Percentiles rank a stretch among this genome's conserved stretches.
phyloP scores from a whole-genome alignment of 306 rosid species.

The Luffa aegyptiaca region DNA sequence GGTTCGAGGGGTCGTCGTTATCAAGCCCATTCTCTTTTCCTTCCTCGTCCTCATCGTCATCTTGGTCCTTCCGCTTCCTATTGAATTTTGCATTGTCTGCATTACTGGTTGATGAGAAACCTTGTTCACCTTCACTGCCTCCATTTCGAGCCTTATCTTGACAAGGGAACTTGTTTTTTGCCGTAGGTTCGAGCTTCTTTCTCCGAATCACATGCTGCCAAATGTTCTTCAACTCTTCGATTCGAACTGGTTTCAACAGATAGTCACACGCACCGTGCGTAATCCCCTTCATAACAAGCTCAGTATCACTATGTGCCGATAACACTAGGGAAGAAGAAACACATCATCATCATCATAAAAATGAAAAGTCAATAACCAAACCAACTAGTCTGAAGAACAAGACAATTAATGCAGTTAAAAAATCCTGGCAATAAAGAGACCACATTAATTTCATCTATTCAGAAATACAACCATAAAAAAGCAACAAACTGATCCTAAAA shows the following conservation, averaged over 20 bases:
- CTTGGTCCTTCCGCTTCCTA: conserved; percentile 46
- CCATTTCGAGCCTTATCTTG: conserved; percentile 19
- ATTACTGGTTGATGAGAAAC: conserved; percentile 18
- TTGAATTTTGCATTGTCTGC: conserved; percentile 19
- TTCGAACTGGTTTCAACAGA: conserved; percentile 66
- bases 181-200: conserved; percentile 41
- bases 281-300: conserved; percentile 84
- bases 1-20: conserved; percentile 41
- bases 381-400: neutral
- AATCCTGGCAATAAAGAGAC: neutral
- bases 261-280: conserved; percentile 76
- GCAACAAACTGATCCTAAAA: neutral
- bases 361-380: conserved; percentile 1
- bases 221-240: conserved; percentile 70
- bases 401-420: neutral
- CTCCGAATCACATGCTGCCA: conserved; percentile 82
- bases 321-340: conserved; percentile 43
- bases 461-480: conserved; percentile 2
- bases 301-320: conserved; percentile 55
- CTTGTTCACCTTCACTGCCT: conserved; percentile 22
- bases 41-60: conserved; percentile 48
- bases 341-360: neutral
- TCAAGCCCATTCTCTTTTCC: conserved; percentile 35
- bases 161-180: conserved; percentile 21
- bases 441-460: neutral